A percentile compares a stretch with the other conserved stretches of the same genome.
These are phyloP conservation scores for Globisporangium splendens DNA, from an alignment of 352 stramenopile species.

Conservation along the genomic window DNA sequence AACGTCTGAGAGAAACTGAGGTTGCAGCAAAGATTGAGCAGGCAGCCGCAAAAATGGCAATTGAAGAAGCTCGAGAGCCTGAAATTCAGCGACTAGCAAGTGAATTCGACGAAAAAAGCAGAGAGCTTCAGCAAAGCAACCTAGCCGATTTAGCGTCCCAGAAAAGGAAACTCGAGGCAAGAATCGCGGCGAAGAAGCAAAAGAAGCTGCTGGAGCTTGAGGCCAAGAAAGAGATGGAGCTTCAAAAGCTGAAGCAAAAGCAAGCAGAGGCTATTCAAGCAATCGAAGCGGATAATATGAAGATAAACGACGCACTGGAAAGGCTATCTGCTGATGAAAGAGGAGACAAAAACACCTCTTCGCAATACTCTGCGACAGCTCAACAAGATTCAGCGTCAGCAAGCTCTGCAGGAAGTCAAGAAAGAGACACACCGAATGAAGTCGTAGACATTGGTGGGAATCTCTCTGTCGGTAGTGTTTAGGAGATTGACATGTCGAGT, in stretches of 20 bases:
- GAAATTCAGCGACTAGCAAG: slow-evolving; percentile 60
- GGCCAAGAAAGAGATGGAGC: slow-evolving; percentile 58
- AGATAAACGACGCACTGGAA: slow-evolving; percentile 22
- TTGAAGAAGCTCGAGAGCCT: slow-evolving; percentile 38
- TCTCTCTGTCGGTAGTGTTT: neutral
- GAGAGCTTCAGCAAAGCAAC: slow-evolving; percentile 51
- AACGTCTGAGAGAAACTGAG: slow-evolving; percentile 44
- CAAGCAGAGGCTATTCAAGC: slow-evolving; percentile 40
- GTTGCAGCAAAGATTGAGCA: slow-evolving; percentile 32
- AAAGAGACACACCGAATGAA: neutral
- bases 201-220: slow-evolving; percentile 74
- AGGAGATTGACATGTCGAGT: neutral
- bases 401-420: neutral
- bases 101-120: slow-evolving; percentile 65
- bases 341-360: neutral
- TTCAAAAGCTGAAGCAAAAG: slow-evolving; percentile 36
- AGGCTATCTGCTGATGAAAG: neutral
- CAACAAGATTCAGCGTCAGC: too few species aligned
- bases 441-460: neutral
- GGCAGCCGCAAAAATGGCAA: slow-evolving; percentile 34
- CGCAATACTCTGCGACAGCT: neutral
- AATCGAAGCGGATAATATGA: slow-evolving; percentile 28
- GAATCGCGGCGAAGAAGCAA: slow-evolving; percentile 73
- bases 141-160: slow-evolving; percentile 52
- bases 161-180: slow-evolving; percentile 66